These are phyloP conservation scores for Cymodocea nodosa DNA, from an alignment of 116 monocot species.

Conservation along the genomic window DNA sequence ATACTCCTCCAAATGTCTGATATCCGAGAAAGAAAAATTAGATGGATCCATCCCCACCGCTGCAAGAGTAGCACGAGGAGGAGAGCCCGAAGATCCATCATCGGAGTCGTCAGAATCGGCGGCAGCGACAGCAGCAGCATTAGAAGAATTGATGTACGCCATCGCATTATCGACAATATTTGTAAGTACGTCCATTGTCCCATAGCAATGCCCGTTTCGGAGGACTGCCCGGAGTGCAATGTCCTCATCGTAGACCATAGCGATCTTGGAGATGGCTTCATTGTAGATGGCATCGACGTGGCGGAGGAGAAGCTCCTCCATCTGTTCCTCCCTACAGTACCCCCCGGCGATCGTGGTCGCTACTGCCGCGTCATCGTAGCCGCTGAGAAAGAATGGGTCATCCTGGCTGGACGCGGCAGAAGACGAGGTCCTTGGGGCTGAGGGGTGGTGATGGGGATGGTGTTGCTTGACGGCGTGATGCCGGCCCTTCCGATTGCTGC, in stretches of 20 bases:
- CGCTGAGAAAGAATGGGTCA: background rate
- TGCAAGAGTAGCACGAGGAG: background rate
- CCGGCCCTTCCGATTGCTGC: constrained; percentile 5
- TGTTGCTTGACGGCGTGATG: constrained; percentile 1
- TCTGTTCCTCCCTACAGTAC: constrained; percentile 69
- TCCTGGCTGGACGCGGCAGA: background rate
- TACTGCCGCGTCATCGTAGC: background rate
- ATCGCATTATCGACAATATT: constrained; percentile 68
- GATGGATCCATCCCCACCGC: constrained; percentile 1
- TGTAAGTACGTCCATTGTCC: constrained; percentile 55
- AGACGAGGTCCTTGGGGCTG: background rate
- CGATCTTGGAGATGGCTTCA: constrained; percentile 50
- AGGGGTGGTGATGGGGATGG: background rate
- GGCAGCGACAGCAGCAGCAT: background rate
- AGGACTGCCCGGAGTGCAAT: constrained; percentile 50
- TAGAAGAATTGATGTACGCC: constrained; percentile 23
- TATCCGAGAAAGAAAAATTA: constrained; percentile 42
- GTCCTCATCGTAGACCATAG: constrained; percentile 44
- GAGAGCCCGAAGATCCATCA: constrained; percentile 2
- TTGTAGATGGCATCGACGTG: constrained; percentile 62
- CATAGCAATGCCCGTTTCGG: constrained; percentile 66
- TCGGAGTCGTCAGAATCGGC: constrained; percentile 3
- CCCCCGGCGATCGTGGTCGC: constrained; percentile 16
- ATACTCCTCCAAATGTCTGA: constrained; percentile 64
- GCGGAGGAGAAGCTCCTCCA: constrained; percentile 54